A percentile compares a stretch with the other conserved stretches of the same genome.
phyloP scores from a whole-genome alignment of 805 yeast species.

The Limtongia smithiae region DNA sequence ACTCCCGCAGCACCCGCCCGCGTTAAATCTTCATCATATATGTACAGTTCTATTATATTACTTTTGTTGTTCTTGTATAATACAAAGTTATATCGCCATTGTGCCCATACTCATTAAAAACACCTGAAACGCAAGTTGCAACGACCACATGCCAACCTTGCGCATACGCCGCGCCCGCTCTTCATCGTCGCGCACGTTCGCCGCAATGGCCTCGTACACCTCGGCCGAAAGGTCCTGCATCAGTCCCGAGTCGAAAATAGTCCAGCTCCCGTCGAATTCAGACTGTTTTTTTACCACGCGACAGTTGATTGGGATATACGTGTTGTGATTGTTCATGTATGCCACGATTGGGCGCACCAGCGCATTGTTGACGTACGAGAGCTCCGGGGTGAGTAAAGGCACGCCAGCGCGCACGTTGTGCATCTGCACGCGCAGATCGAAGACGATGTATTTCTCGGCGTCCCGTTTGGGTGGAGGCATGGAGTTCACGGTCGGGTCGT shows the following conservation, averaged over 20 bases:
- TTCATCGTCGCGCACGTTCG: conserved; percentile 85
- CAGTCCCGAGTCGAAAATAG: conserved; percentile 80
- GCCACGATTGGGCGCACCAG: conserved; percentile 92
- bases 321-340: conserved; percentile 83
- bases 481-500: too few species aligned
- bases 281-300: conserved; percentile 69
- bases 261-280: conserved; percentile 97
- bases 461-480: conserved; percentile 11
- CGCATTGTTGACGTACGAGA: conserved; percentile 90
- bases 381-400: conserved; percentile 80
- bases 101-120: conserved; percentile 50
- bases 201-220: conserved; percentile 85
- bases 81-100: conserved; percentile 10
- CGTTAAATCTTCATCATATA: too few species aligned
- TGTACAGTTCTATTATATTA: too few species aligned
- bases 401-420: conserved; percentile 85
- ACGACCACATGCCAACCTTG: conserved; percentile 89
- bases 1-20: too few species aligned
- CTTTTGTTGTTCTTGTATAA: too few species aligned
- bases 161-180: conserved; percentile 65
- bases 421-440: conserved; percentile 74
- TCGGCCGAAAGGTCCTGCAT: conserved; percentile 90
- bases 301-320: conserved; percentile 83
- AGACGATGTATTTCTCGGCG: conserved; percentile 46
- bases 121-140: conserved; percentile 78